Evolutionary conservation across 129 eudicot species (phyloP).

Genomic region (Centrapalus pauciflorus): DNA sequence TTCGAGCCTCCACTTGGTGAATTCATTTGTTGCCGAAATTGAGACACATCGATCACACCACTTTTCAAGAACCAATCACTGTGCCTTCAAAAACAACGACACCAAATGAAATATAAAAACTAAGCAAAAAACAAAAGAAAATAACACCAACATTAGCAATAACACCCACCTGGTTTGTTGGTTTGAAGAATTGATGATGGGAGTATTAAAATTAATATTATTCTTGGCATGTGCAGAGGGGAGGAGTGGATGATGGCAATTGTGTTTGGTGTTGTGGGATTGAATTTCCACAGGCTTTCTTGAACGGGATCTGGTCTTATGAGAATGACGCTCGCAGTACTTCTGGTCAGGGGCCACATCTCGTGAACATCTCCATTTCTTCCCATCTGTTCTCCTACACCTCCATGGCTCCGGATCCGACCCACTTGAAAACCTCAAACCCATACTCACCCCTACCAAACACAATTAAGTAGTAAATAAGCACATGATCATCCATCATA

Average conservation of each 20-base stretch:
- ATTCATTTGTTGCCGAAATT: conserved; percentile 21
- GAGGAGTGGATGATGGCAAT: not conserved
- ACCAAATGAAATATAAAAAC: conserved; percentile 2
- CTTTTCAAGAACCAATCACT: conserved; percentile 42
- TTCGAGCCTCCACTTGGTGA: conserved; percentile 11
- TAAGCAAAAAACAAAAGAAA: conserved; percentile 4
- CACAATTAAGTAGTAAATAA: not conserved
- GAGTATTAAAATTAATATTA: not conserved
- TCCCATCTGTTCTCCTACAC: conserved; percentile 75
- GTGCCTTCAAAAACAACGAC: conserved; percentile 20
- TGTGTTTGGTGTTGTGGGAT: conserved; percentile 9
- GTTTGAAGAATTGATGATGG: conserved; percentile 3
- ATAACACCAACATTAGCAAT: not conserved
- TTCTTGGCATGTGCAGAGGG: not conserved
- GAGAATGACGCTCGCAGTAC: conserved; percentile 64
- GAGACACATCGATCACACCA: conserved; percentile 7
- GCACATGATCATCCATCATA: not conserved
- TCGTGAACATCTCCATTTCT: conserved; percentile 69
- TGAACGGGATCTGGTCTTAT: conserved; percentile 64
- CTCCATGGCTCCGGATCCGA: conserved; percentile 72
- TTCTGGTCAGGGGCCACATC: conserved; percentile 63
- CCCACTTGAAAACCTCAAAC: conserved; percentile 37
- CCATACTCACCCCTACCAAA: conserved; percentile 26
- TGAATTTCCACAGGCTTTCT: conserved; percentile 74
- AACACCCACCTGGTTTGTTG: conserved; percentile 29